Percentiles rank a stretch among this genome's conserved stretches.
phyloP scores from a whole-genome alignment of 2,329 filamentous ascomycete species.

The Aspergillus ruber region DNA sequence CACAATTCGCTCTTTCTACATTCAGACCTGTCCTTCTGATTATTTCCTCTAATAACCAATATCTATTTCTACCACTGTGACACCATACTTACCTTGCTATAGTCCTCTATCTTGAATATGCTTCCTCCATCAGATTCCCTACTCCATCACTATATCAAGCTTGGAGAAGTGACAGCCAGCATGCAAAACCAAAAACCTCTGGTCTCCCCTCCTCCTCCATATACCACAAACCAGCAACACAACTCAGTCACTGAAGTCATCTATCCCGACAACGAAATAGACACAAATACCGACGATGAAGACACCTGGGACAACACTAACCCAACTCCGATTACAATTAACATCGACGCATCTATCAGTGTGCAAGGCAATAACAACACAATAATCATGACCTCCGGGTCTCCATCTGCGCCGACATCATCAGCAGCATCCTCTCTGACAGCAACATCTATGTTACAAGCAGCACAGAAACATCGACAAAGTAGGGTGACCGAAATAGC shows the following conservation, averaged over 20 bases:
- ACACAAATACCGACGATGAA: slow-evolving; percentile 8
- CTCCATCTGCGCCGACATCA: slow-evolving; percentile 1
- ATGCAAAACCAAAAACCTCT: slow-evolving; percentile 7
- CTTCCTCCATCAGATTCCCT: slow-evolving; percentile 23
- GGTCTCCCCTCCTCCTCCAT: slow-evolving; percentile 18
- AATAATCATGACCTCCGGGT: slow-evolving; percentile 18
- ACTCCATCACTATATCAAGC: slow-evolving; percentile 22
- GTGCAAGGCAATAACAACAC: slow-evolving; percentile 29
- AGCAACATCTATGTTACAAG: slow-evolving; percentile 3
- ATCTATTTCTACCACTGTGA: not conserved
- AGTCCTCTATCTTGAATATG: slow-evolving; percentile 12
- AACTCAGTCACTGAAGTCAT: slow-evolving; percentile 3
- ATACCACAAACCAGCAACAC: slow-evolving; percentile 7
- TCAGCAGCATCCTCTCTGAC: not conserved
- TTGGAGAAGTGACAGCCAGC: slow-evolving; percentile 16
- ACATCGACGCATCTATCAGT: slow-evolving; percentile 30
- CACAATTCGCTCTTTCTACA: not conserved
- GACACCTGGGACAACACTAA: slow-evolving; percentile 1
- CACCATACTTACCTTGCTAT: not conserved
- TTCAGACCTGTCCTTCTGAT: not conserved
- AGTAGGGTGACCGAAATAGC: slow-evolving; percentile 20
- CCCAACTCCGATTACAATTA: slow-evolving; percentile 21
- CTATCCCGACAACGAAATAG: slow-evolving; percentile 2
- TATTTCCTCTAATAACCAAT: not conserved
- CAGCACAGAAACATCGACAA: slow-evolving; percentile 15